phyloP scores from a whole-genome alignment of 306 rosid genomes.

The Gleditsia sinensis region DNA sequence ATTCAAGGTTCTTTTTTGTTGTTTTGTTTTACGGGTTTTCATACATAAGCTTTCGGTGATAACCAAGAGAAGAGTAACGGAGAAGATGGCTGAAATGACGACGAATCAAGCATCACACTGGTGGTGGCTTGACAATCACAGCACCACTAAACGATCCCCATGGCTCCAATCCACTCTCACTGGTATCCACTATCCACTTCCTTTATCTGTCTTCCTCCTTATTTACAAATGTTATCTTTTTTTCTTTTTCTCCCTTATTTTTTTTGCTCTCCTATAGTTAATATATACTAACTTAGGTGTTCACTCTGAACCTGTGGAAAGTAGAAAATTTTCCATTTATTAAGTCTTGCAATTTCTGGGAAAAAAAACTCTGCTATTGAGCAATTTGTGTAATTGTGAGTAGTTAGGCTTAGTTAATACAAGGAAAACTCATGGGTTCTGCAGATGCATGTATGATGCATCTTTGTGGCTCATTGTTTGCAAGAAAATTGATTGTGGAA shows the following conservation, averaged over 20 bases:
- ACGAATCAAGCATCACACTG: conserved; percentile 54
- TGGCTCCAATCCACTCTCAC: conserved; percentile 81
- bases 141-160: conserved; percentile 54
- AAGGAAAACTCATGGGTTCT: no score
- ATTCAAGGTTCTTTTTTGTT: conserved; percentile 19
- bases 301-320: background rate
- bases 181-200: conserved; percentile 44
- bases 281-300: background rate
- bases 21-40: conserved; percentile 1
- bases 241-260: background rate
- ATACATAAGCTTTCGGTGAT: conserved; percentile 24
- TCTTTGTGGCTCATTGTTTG: no score
- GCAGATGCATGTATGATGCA: no score
- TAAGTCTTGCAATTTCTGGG: background rate
- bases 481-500: conserved; percentile 11
- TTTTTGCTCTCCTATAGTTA: no score
- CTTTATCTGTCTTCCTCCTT: background rate
- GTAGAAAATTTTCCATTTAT: background rate
- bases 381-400: background rate
- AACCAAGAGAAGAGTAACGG: conserved; percentile 21
- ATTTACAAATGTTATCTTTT: background rate
- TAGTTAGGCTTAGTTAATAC: background rate
- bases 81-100: conserved; percentile 38
- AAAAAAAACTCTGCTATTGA: background rate
- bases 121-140: conserved; percentile 81